Evolutionary conservation across 352 stramenopile genomes (phyloP), one percentile per base, ranked within the genome.

Genomic region (Globisporangium yorkense): DNA sequence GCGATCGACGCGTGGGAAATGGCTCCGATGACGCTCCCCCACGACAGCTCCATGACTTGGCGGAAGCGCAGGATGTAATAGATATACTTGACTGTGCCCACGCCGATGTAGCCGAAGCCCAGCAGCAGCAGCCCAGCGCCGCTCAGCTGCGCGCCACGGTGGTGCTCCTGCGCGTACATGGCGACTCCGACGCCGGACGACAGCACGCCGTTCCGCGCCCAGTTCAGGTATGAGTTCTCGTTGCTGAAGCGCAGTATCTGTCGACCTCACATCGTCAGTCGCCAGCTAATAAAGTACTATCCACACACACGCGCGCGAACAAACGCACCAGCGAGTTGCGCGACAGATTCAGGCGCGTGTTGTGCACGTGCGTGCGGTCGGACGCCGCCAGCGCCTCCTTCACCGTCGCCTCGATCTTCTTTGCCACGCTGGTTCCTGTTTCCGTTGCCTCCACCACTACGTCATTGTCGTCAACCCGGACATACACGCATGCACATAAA

Each of bases 41-140:
- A 92, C 66, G 82, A 89, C 56, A 92, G 72, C 68, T 91, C 82
- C 84, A 94, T 94, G 44, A 91, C 72, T 53, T 92, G 78, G 60
- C 84, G 82, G 68, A 91, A 94, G 60, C 84, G 84, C 59, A 92
- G 70, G 62, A 94, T 89, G 68, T 94, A 94, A 75, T 89, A 91
- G 72, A 94, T 90, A 77, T 94, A 94, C 76, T 94, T 94, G 61
- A 77, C 72, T 43, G 82, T 92, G 54, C 84, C 84, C 50, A 92
- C 84, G 55, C 84, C 84, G 71, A 94, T 92, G 70, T 92, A 94
- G 55, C 84, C 84, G 61, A 94, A 94, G 60, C 84, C 82, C 43
- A 94, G 68, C 13, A 94, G 66, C 67, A 94, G 67, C 53, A 92
- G 63, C 2, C 80, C 84, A 1, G 84, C 84, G 31, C 84, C 84